These are phyloP conservation scores for Globisporangium barbulae DNA, from an alignment of 352 stramenopile genomes.

Conservation along the genomic window DNA sequence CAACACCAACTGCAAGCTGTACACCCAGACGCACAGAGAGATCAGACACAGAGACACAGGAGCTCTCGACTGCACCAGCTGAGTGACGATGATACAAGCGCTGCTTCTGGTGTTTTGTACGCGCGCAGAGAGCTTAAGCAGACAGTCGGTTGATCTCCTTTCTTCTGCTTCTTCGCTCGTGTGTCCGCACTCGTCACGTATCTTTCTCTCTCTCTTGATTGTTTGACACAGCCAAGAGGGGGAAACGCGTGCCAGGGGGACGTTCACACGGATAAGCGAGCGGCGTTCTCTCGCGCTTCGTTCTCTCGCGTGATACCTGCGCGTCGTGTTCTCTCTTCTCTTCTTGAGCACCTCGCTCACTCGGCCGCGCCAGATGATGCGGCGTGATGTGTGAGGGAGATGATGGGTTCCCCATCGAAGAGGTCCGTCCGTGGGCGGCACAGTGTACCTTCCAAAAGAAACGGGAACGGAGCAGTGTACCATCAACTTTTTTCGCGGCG, in stretches of 20 bases:
- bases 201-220: not conserved
- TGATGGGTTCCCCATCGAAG: conserved; percentile 7
- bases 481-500: conserved; percentile 2
- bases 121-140: not conserved
- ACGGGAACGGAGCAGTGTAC: not conserved
- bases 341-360: not conserved
- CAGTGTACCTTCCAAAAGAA: not conserved
- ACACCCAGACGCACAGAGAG: not conserved
- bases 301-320: conserved; percentile 4
- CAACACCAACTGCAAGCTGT: not conserved
- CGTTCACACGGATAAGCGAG: not conserved
- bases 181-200: conserved; percentile 4
- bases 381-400: conserved; percentile 1
- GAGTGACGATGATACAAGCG: not conserved
- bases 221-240: not conserved
- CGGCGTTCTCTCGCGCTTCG: conserved; percentile 1
- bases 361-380: conserved; percentile 5
- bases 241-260: not conserved
- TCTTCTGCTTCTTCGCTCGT: conserved; percentile 1
- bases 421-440: conserved; percentile 5
- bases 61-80: not conserved
- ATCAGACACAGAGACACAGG: not conserved
- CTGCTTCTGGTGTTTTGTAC: not conserved
- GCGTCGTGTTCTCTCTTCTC: conserved; percentile 5
- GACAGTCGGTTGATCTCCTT: not conserved